phyloP scores from a whole-genome alignment of 805 yeast species.

The Pichia gijzeniarum region DNA sequence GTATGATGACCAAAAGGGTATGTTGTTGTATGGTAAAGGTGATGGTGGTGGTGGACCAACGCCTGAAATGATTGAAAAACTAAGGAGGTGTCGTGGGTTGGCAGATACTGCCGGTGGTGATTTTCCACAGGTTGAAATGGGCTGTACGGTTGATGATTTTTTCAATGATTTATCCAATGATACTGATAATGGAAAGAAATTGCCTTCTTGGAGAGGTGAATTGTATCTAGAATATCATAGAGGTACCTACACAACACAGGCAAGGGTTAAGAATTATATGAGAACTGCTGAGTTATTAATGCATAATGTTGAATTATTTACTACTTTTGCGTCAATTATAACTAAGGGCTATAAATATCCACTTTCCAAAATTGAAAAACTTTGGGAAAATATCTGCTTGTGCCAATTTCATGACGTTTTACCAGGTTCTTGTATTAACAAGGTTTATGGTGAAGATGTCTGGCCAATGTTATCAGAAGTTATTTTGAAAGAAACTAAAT shows the following conservation, averaged over 20 bases:
- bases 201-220: constrained; percentile 92
- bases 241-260: constrained; percentile 95
- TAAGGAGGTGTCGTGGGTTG: constrained; percentile 86
- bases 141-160: constrained; percentile 74
- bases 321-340: constrained; percentile 65
- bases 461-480: constrained; percentile 65
- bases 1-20: constrained; percentile 71
- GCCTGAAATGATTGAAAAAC: constrained; percentile 85
- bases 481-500: constrained; percentile 42
- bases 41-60: constrained; percentile 99
- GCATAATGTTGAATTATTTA: constrained; percentile 80
- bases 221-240: constrained; percentile 91
- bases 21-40: constrained; percentile 85
- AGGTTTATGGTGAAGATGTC: constrained; percentile 87
- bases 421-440: constrained; percentile 93
- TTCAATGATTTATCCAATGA: constrained; percentile 56
- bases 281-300: constrained; percentile 67
- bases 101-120: constrained; percentile 67
- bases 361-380: constrained; percentile 48
- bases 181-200: constrained; percentile 56
- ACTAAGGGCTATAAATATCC: constrained; percentile 63
- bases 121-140: constrained; percentile 76
- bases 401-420: constrained; percentile 98
- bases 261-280: constrained; percentile 75
- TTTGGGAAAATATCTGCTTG: constrained; percentile 86